Evolutionary conservation across 2,329 filamentous ascomycete genomes (phyloP).

Genomic region (Pyrenophora teres): DNA sequence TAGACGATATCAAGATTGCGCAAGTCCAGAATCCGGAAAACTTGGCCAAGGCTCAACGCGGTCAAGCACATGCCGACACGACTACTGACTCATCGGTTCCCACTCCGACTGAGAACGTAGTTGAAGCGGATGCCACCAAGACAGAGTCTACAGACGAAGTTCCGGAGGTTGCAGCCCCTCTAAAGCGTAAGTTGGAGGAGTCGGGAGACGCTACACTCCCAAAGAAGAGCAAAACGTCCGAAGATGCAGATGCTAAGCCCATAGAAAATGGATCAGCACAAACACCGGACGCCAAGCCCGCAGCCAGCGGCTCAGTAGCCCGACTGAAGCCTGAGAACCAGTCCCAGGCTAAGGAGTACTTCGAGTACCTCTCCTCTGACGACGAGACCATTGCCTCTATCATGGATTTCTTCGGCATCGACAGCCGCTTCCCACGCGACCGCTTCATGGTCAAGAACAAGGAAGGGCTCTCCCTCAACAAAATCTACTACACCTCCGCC

Average conservation of each 20-base stretch:
- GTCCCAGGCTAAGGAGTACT: conserved; percentile 76
- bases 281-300: conserved; percentile 12
- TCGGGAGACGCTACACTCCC: conserved; percentile 29
- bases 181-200: conserved; percentile 51
- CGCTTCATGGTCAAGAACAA: conserved; percentile 97
- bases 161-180: conserved; percentile 17
- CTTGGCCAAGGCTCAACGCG: conserved; percentile 30
- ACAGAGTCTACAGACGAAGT: conserved; percentile 16
- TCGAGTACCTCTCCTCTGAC: conserved; percentile 80
- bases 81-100: conserved; percentile 26
- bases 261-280: conserved; percentile 18
- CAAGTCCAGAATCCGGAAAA: conserved; percentile 37
- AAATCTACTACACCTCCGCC: conserved; percentile 92
- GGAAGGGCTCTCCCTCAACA: conserved; percentile 83
- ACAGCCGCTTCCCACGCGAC: conserved; percentile 81
- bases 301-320: conserved; percentile 22
- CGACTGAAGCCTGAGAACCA: conserved; percentile 53
- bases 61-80: conserved; percentile 21
- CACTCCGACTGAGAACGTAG: conserved; percentile 33
- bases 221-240: conserved; percentile 44
- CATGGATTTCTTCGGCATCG: conserved; percentile 82
- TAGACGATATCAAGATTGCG: conserved; percentile 62
- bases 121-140: conserved; percentile 30
- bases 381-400: conserved; percentile 80
- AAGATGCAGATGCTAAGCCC: conserved; percentile 15